These are phyloP conservation scores for Stereum hirsutum DNA, from an alignment of 1,284 basidiomycete species.

Conservation along the genomic window DNA sequence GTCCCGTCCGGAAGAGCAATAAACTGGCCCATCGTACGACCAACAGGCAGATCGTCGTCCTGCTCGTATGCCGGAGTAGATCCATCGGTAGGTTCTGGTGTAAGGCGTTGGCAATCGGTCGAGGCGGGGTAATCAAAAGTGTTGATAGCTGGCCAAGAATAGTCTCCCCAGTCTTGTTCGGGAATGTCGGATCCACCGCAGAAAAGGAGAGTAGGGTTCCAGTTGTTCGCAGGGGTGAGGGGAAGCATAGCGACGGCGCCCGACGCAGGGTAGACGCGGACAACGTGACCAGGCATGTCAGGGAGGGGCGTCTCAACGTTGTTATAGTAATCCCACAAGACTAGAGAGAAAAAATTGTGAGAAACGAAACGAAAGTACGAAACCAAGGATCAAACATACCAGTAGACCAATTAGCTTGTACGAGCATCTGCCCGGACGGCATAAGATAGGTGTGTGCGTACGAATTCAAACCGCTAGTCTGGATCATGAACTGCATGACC, in stretches of 20 bases:
- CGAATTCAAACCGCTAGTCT: slow-evolving; percentile 84
- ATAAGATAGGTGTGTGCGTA: slow-evolving; percentile 85
- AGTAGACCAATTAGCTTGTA: slow-evolving; percentile 80
- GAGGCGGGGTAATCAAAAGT: slow-evolving; percentile 61
- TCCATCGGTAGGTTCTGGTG: slow-evolving; percentile 68
- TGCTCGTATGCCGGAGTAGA: slow-evolving; percentile 44
- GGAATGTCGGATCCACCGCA: slow-evolving; percentile 84
- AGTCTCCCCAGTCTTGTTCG: slow-evolving; percentile 64
- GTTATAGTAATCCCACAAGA: slow-evolving; percentile 51
- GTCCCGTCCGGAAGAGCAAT: slow-evolving; percentile 73
- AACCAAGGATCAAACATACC: slow-evolving; percentile 30
- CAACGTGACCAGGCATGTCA: slow-evolving; percentile 55
- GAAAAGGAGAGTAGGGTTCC: slow-evolving; percentile 78
- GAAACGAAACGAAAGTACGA: background rate
- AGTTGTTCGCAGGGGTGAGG: slow-evolving; percentile 84
- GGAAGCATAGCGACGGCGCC: slow-evolving; percentile 89
- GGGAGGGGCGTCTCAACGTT: slow-evolving; percentile 57
- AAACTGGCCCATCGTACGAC: slow-evolving; percentile 84
- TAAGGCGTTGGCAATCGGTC: slow-evolving; percentile 63
- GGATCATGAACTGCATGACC: slow-evolving; percentile 70
- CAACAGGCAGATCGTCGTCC: slow-evolving; percentile 69
- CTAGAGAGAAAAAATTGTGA: slow-evolving; percentile 26
- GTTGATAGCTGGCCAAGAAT: slow-evolving; percentile 54
- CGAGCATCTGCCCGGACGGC: slow-evolving; percentile 75
- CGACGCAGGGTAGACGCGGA: slow-evolving; percentile 89